Evolutionary conservation across 768 basidiomycete genomes (phyloP).

Genomic region (Termitomyces sp.): DNA sequence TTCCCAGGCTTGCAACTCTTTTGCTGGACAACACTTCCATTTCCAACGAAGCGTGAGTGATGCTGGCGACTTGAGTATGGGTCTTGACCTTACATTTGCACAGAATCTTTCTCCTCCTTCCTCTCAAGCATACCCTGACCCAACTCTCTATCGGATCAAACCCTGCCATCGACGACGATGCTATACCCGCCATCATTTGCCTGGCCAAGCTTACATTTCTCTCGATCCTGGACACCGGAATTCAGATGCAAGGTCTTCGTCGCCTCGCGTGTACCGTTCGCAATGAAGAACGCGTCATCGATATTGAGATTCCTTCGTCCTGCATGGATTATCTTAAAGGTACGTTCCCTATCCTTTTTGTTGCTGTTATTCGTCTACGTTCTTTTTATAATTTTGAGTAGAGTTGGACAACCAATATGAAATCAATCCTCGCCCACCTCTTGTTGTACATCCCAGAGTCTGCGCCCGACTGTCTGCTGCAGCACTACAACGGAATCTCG

Average conservation of each 20-base stretch:
- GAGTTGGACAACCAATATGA: slow-evolving; percentile 46
- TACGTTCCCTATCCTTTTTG: slow-evolving; percentile 20
- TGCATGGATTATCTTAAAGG: slow-evolving; percentile 54
- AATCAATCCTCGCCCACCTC: slow-evolving; percentile 39
- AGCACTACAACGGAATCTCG: slow-evolving; percentile 53
- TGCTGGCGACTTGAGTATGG: background rate
- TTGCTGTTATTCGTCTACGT: background rate
- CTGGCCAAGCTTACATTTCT: slow-evolving; percentile 44
- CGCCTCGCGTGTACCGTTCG: slow-evolving; percentile 28
- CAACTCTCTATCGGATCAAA: slow-evolving; percentile 51
- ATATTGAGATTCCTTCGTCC: slow-evolving; percentile 47
- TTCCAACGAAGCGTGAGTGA: slow-evolving; percentile 55
- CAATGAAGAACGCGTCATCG: slow-evolving; percentile 34
- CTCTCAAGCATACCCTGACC: slow-evolving; percentile 48
- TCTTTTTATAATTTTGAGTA: slow-evolving; percentile 18
- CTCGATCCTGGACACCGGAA: slow-evolving; percentile 46
- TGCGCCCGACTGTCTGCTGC: slow-evolving; percentile 38
- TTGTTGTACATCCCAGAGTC: slow-evolving; percentile 37
- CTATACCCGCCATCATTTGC: slow-evolving; percentile 47
- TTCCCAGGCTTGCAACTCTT: slow-evolving; percentile 44
- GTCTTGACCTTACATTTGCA: background rate
- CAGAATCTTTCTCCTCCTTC: slow-evolving; percentile 54
- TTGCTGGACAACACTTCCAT: slow-evolving; percentile 49
- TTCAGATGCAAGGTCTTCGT: slow-evolving; percentile 57
- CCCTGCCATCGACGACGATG: slow-evolving; percentile 48